Evolutionary conservation across 495 filamentous ascomycete genomes (phyloP).

Genomic region (Trichoderma orchidacearum): DNA sequence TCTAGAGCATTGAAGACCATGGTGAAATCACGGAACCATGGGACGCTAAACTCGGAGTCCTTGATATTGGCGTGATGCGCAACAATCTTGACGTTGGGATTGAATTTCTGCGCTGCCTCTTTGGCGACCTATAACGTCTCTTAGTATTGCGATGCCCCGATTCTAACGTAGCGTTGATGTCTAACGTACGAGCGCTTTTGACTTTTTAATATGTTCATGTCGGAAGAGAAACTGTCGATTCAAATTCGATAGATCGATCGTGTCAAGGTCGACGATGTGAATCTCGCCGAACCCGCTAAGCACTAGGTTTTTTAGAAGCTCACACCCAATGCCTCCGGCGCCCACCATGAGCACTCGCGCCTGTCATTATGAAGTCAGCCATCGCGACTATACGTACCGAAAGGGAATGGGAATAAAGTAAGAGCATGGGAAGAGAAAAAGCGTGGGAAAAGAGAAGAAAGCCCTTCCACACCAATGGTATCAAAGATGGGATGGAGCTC

Average conservation of each 20-base stretch:
- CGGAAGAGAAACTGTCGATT: conserved; percentile 98
- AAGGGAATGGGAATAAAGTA: background rate
- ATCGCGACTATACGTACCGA: background rate
- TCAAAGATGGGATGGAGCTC: background rate
- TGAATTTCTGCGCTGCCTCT: conserved; percentile 82
- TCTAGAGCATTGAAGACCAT: conserved; percentile 96
- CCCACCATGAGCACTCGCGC: conserved; percentile 87
- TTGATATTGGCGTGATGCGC: conserved; percentile 95
- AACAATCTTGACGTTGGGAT: conserved; percentile 74
- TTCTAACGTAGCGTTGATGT: background rate
- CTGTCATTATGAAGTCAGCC: conserved; percentile 28
- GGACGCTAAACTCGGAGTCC: conserved; percentile 76
- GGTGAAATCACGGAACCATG: conserved; percentile 74
- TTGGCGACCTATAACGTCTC: conserved; percentile 62
- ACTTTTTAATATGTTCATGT: conserved; percentile 94
- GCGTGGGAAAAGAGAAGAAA: no score
- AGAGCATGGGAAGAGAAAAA: no score
- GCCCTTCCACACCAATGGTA: no score
- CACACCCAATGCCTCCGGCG: conserved; percentile 93
- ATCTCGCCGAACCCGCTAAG: conserved; percentile 89
- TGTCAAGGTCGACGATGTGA: conserved; percentile 94
- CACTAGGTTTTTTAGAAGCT: conserved; percentile 93
- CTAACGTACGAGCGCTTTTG: conserved; percentile 68
- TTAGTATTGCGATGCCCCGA: conserved; percentile 12
- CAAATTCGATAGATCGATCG: conserved; percentile 93